These are phyloP conservation scores for Solanum lycopersicoides DNA, from an alignment of 257 asterid species.

Conservation along the genomic window DNA sequence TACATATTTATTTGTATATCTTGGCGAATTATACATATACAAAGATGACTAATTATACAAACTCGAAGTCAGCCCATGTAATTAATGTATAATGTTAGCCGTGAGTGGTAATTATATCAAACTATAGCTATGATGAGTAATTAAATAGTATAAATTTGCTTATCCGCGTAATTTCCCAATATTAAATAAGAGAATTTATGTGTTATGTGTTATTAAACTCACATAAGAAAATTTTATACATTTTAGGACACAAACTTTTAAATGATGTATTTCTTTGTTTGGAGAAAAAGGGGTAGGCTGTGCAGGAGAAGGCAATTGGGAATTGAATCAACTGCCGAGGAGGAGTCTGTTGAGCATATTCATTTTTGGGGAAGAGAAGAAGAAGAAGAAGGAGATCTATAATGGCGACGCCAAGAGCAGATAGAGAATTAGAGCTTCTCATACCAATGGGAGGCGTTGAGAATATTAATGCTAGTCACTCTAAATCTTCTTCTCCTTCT, in stretches of 20 bases:
- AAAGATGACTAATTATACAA: no score
- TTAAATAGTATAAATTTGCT: no score
- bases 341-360: neutral
- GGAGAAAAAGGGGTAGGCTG: neutral
- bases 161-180: no score
- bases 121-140: no score
- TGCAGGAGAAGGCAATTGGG: neutral
- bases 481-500: slow-evolving; percentile 41
- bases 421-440: slow-evolving; percentile 56
- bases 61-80: no score
- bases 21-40: no score
- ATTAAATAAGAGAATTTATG: neutral
- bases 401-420: slow-evolving; percentile 9
- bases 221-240: neutral
- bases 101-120: no score
- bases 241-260: neutral
- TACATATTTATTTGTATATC: no score
- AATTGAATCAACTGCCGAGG: neutral
- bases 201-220: neutral
- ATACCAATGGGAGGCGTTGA: slow-evolving; percentile 25
- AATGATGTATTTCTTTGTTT: neutral
- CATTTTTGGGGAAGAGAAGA: neutral
- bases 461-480: slow-evolving; percentile 8
- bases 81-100: no score
- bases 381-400: neutral